Conservation (phyloP, 768 basidiomycete species). For the Russula foetens region DNA sequence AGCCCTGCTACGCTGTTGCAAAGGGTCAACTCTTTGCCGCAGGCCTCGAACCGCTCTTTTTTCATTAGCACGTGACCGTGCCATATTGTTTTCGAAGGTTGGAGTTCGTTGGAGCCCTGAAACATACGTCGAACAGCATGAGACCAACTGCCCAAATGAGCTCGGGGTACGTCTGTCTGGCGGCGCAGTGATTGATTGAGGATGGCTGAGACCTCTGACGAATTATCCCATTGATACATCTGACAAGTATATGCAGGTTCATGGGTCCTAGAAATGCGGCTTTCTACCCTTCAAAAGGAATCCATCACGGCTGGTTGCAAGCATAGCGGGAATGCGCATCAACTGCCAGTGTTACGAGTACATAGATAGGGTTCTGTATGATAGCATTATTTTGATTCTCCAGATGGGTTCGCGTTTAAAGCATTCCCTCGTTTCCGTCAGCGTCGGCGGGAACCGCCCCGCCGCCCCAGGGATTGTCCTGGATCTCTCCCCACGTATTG, state of each 20-base stretch:
- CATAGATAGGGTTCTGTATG: constrained; percentile 3
- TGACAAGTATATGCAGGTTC: too few relatives aligned
- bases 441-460: background rate
- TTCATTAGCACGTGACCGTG: background rate
- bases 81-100: background rate
- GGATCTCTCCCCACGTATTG: constrained; percentile 13
- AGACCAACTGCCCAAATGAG: too few relatives aligned
- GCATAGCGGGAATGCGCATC: too few relatives aligned
- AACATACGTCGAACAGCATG: background rate
- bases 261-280: too few relatives aligned
- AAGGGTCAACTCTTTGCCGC: background rate
- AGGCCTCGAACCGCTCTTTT: background rate
- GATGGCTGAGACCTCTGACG: too few relatives aligned
- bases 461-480: constrained; percentile 5
- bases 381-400: background rate
- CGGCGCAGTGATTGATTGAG: too few relatives aligned
- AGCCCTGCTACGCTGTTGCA: background rate
- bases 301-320: too few relatives aligned
- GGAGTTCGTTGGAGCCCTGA: background rate
- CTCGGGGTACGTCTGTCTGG: too few relatives aligned
- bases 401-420: background rate
- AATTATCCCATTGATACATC: too few relatives aligned
- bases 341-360: background rate
- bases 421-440: background rate
- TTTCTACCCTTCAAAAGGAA: too few relatives aligned